Evolutionary conservation across 1,139 yeast genomes (phyloP).

Genomic region (Yamadazyma atlantica): DNA sequence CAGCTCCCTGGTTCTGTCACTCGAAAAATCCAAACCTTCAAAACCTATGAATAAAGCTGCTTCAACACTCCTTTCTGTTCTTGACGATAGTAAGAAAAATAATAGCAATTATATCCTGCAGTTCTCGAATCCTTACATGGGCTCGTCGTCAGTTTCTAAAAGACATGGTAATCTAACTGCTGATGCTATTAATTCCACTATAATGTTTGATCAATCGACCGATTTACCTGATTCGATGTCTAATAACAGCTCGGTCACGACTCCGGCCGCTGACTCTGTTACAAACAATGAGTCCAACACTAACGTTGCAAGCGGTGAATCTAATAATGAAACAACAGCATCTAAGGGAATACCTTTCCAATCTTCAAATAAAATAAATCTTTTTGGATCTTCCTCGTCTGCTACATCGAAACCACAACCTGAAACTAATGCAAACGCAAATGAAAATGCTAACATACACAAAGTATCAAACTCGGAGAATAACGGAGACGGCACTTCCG

Average conservation of each 20-base stretch:
- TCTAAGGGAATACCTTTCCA: no score
- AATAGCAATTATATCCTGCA: conserved; percentile 21
- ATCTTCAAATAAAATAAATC: background rate
- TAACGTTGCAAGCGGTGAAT: background rate
- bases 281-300: conserved; percentile 5
- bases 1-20: conserved; percentile 1
- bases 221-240: conserved; percentile 15
- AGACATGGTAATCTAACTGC: conserved; percentile 25
- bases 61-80: conserved; percentile 57
- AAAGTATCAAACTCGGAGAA: background rate
- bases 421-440: background rate
- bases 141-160: conserved; percentile 14
- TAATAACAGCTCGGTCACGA: conserved; percentile 14
- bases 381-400: background rate
- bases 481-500: background rate
- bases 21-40: conserved; percentile 7
- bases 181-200: conserved; percentile 37
- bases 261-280: conserved; percentile 17
- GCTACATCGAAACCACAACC: background rate
- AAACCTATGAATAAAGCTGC: conserved; percentile 63
- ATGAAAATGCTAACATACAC: background rate
- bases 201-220: conserved; percentile 32
- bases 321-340: background rate
- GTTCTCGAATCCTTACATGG: conserved; percentile 52
- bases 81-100: conserved; percentile 40